Conservation (phyloP, 805 yeast species). For the Yamadazyma takamatsuzukensis region DNA sequence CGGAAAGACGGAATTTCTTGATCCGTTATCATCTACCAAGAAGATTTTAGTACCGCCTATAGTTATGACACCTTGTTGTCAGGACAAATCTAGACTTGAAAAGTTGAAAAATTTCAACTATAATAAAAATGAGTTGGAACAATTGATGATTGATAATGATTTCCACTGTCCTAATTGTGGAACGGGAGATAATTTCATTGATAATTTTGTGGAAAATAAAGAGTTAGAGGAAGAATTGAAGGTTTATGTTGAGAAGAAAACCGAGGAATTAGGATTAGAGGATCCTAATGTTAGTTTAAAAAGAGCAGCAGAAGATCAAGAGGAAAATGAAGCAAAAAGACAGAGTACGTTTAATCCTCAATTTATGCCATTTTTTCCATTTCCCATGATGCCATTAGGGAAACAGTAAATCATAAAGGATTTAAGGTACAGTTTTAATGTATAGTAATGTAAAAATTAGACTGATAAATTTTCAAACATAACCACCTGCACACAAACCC, state of each 20-base stretch:
- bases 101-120: conserved; percentile 43
- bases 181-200: conserved; percentile 69
- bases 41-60: conserved; percentile 63
- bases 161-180: conserved; percentile 89
- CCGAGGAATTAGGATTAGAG: conserved; percentile 30
- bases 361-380: conserved; percentile 16
- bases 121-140: conserved; percentile 35
- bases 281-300: conserved; percentile 23
- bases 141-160: conserved; percentile 68
- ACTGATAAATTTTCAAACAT: too few relatives aligned
- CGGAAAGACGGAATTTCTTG: conserved; percentile 45
- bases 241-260: conserved; percentile 41
- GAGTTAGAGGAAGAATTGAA: conserved; percentile 56
- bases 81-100: conserved; percentile 51
- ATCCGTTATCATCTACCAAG: conserved; percentile 56
- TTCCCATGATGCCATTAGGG: conserved; percentile 11
- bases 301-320: conserved; percentile 16
- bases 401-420: too few relatives aligned
- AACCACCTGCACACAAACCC: too few relatives aligned
- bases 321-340: conserved; percentile 23
- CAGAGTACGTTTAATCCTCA: conserved; percentile 9
- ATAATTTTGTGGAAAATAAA: conserved; percentile 59
- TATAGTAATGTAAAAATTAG: too few relatives aligned
- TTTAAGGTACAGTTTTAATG: too few relatives aligned
- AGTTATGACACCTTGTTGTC: conserved; percentile 81